Evolutionary conservation across 352 stramenopile genomes (phyloP).

Genomic region (Phytophthora fragariae): DNA sequence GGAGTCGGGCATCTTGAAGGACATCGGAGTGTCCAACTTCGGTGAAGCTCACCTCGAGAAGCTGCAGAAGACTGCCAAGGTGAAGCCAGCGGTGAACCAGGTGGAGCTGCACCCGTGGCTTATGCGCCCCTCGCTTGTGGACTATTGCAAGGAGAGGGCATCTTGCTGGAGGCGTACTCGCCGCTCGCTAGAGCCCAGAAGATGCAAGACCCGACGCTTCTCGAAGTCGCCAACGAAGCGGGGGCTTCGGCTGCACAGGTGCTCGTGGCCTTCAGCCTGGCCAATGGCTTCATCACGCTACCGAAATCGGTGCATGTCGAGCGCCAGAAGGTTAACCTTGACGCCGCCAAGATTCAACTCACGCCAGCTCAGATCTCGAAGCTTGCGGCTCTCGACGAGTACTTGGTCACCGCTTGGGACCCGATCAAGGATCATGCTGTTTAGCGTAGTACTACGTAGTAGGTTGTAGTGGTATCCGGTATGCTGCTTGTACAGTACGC

Average conservation of each 20-base stretch:
- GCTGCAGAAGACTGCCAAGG: slow-evolving; percentile 60
- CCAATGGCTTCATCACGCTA: slow-evolving; percentile 66
- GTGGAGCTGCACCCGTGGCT: slow-evolving; percentile 84
- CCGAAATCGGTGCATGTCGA: slow-evolving; percentile 58
- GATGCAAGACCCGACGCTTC: slow-evolving; percentile 35
- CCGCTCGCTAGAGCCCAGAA: slow-evolving; percentile 36
- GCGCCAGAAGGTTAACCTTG: slow-evolving; percentile 59
- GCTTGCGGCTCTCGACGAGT: slow-evolving; percentile 52
- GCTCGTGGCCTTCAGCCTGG: slow-evolving; percentile 58
- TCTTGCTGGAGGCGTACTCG: slow-evolving; percentile 73
- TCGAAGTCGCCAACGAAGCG: slow-evolving; percentile 41
- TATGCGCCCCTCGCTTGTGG: slow-evolving; percentile 58
- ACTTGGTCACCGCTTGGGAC: slow-evolving; percentile 55
- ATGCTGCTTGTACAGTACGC: too few species aligned
- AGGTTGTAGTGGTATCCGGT: too few species aligned
- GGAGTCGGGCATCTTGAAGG: slow-evolving; percentile 64
- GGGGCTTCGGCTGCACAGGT: slow-evolving; percentile 53
- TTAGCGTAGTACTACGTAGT: slow-evolving; percentile 6
- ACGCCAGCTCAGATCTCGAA: slow-evolving; percentile 34
- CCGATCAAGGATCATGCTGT: slow-evolving; percentile 53
- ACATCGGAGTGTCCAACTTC: slow-evolving; percentile 93
- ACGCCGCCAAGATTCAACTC: slow-evolving; percentile 44
- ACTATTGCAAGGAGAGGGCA: slow-evolving; percentile 63
- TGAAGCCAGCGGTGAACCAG: slow-evolving; percentile 85
- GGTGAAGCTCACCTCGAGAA: slow-evolving; percentile 79